Conservation (phyloP, 768 basidiomycete genomes). For the Russula brevipes region DNA sequence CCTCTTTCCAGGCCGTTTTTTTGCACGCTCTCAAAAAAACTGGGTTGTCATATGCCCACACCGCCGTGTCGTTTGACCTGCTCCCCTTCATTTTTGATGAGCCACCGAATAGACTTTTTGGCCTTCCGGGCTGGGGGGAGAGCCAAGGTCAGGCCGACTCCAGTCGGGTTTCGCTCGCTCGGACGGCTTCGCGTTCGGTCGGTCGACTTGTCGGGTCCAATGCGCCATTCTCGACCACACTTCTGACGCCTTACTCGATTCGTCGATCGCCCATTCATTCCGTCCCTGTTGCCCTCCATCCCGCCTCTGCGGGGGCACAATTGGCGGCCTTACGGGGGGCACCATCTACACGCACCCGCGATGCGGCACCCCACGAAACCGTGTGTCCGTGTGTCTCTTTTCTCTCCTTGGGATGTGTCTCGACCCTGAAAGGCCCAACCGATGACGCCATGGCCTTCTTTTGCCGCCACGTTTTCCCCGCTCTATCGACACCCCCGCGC, state of each 20-base stretch:
- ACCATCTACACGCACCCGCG: neutral
- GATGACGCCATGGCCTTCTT: conserved; percentile 15
- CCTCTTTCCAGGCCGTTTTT: too few relatives aligned
- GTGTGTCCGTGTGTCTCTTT: neutral
- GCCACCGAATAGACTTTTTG: conserved; percentile 25
- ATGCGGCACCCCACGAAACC: neutral
- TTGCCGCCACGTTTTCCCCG: conserved; percentile 12
- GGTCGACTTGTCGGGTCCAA: neutral
- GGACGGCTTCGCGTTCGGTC: neutral
- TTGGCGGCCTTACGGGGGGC: conserved; percentile 5
- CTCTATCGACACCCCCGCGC: conserved; percentile 24
- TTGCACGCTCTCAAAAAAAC: neutral
- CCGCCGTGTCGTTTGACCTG: neutral
- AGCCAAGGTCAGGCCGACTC: too few relatives aligned
- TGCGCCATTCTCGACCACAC: conserved; percentile 5
- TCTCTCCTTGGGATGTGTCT: neutral
- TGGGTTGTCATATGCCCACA: neutral
- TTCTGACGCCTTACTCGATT: conserved; percentile 14
- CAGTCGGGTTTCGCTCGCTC: neutral
- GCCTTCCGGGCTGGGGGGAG: neutral
- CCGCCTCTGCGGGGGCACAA: neutral
- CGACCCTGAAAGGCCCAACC: neutral
- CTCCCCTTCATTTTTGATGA: neutral
- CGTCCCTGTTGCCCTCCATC: neutral
- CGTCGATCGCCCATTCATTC: neutral